A percentile compares a stretch with the other conserved stretches of the same genome.
phyloP scores from a whole-genome alignment of 2,329 filamentous ascomycete species.

The Onygenales sp. region DNA sequence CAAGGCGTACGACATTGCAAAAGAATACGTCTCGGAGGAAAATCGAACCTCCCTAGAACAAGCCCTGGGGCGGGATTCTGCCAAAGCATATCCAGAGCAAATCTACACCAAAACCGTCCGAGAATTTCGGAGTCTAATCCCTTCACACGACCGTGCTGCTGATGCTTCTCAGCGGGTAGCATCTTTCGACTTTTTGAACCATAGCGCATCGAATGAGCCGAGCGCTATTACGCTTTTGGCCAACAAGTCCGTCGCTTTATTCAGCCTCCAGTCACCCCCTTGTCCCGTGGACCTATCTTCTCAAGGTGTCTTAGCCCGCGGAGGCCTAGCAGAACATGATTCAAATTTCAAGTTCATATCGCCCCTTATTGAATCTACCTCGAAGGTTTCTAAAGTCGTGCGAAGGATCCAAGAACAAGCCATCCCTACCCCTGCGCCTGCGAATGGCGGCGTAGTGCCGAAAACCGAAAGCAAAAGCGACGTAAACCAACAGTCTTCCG shows the following conservation, averaged over 20 bases:
- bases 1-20: constrained; percentile 46
- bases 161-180: constrained; percentile 43
- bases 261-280: constrained; percentile 36
- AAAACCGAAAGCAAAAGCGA: not conserved
- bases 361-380: constrained; percentile 20
- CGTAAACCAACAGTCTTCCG: not conserved
- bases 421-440: not conserved
- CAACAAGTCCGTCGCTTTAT: constrained; percentile 41
- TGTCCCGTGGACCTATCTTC: constrained; percentile 30
- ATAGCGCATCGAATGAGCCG: constrained; percentile 38
- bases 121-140: constrained; percentile 36
- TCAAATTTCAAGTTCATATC: constrained; percentile 22
- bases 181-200: constrained; percentile 52
- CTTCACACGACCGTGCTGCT: constrained; percentile 34
- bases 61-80: constrained; percentile 30
- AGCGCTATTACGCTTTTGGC: constrained; percentile 45
- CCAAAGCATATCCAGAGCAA: constrained; percentile 32
- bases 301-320: constrained; percentile 25
- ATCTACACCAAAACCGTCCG: constrained; percentile 38
- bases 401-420: constrained; percentile 19
- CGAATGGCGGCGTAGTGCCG: constrained; percentile 2
- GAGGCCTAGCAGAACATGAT: constrained; percentile 15
- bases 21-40: constrained; percentile 37
- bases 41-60: constrained; percentile 29
- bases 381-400: constrained; percentile 21